phyloP scores from a whole-genome alignment of 768 basidiomycete species.

The Pleurotus eryngii region DNA sequence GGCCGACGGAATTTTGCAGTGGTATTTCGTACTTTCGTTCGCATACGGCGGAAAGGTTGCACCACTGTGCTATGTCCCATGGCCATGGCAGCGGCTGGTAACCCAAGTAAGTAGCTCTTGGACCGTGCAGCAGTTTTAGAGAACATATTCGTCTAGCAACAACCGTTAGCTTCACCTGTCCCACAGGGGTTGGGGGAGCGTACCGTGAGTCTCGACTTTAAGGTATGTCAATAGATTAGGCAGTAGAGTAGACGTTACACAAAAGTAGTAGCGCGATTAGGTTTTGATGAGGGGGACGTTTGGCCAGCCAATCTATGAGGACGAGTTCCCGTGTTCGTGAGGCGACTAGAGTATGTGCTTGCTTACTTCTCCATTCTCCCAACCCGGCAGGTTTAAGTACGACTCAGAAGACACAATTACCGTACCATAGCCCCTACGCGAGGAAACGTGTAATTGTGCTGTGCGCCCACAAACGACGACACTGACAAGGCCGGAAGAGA shows the following conservation, averaged over 20 bases:
- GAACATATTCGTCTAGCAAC: background rate
- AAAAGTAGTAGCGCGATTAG: background rate
- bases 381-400: background rate
- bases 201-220: background rate
- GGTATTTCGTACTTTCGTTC: background rate
- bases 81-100: too few species aligned
- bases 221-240: conserved; percentile 1
- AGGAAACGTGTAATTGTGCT: background rate
- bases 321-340: background rate
- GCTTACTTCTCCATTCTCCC: background rate
- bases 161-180: background rate
- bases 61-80: too few species aligned
- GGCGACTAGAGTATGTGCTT: conserved; percentile 3
- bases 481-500: background rate
- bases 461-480: background rate
- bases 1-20: background rate
- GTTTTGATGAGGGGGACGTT: background rate
- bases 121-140: background rate
- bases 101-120: too few species aligned
- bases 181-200: background rate
- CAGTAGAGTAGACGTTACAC: background rate
- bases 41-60: background rate
- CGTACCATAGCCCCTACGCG: background rate
- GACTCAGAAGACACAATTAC: background rate
- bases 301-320: conserved; percentile 7